Evolutionary conservation across 371 early-diverging fungal species (phyloP).

Genomic region (Mortierella sp.): DNA sequence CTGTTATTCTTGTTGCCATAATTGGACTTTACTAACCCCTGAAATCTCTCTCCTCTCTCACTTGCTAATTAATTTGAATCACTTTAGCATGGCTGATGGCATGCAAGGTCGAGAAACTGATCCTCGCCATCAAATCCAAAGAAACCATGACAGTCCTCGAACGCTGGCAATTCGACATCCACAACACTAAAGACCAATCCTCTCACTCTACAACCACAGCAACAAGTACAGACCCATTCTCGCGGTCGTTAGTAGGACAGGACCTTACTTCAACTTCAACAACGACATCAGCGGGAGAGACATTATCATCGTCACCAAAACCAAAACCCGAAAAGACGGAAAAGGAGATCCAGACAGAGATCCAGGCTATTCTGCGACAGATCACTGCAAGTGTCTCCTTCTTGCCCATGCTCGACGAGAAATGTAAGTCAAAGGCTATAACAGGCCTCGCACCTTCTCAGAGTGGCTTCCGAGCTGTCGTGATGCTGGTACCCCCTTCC

Average conservation of each 20-base stretch:
- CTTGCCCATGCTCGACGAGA: conserved; percentile 89
- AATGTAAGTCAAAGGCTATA: conserved; percentile 82
- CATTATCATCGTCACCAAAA: conserved; percentile 13
- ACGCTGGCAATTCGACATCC: conserved; percentile 95
- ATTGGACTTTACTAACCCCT: neutral
- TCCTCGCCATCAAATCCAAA: conserved; percentile 85
- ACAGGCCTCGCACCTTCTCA: too few relatives aligned
- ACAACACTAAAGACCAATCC: conserved; percentile 55
- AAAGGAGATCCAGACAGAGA: conserved; percentile 79
- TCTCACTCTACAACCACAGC: neutral
- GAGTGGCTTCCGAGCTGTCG: too few relatives aligned
- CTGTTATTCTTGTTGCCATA: too few relatives aligned
- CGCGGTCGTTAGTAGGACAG: conserved; percentile 8
- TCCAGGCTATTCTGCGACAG: conserved; percentile 91
- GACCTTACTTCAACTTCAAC: neutral
- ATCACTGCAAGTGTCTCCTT: conserved; percentile 92
- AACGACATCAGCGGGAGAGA: neutral
- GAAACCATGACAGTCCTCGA: conserved; percentile 88
- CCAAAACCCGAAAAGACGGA: conserved; percentile 65
- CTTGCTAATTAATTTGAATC: neutral
- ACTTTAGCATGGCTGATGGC: conserved; percentile 77
- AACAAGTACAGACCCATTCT: neutral
- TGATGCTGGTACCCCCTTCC: too few relatives aligned
- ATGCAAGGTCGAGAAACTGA: conserved; percentile 82
- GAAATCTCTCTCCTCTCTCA: neutral